phyloP scores from a whole-genome alignment of 208 protist species.

The Endotrypanum monterogeii region DNA sequence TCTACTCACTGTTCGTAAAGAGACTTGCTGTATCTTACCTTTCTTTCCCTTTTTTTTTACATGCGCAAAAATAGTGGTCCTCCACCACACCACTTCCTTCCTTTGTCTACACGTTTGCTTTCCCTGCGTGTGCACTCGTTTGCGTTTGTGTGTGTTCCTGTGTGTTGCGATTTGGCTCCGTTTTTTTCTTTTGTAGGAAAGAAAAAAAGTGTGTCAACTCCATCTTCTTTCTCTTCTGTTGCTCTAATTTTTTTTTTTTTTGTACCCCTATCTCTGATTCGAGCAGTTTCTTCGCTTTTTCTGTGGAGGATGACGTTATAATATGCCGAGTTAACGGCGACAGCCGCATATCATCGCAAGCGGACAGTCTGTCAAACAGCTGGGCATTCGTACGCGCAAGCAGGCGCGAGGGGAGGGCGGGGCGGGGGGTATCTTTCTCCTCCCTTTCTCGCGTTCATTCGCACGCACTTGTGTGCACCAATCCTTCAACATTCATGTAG shows the following conservation, averaged over 20 bases:
- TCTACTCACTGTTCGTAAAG: too few relatives aligned
- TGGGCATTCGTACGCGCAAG: background rate
- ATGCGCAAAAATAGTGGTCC: background rate
- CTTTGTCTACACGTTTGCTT: background rate
- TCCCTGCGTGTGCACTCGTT: background rate
- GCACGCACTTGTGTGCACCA: background rate
- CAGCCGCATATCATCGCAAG: background rate
- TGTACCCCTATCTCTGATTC: too few relatives aligned
- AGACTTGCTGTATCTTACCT: background rate
- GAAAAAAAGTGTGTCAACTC: background rate
- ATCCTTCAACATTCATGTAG: background rate
- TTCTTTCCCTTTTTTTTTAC: background rate
- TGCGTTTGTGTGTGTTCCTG: too few relatives aligned
- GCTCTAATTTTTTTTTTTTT: constrained; percentile 14
- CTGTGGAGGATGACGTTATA: background rate
- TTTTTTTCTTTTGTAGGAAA: background rate
- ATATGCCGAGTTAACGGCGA: background rate
- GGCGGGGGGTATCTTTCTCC: background rate
- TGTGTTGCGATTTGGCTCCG: background rate
- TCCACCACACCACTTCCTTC: too few relatives aligned
- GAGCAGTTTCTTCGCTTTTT: constrained; percentile 9
- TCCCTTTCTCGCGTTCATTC: constrained; percentile 13
- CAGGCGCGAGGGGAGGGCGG: background rate
- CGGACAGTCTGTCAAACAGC: background rate
- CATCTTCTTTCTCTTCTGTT: background rate